Conservation (phyloP, 352 stramenopile species). For the Peronospora farinosa region DNA sequence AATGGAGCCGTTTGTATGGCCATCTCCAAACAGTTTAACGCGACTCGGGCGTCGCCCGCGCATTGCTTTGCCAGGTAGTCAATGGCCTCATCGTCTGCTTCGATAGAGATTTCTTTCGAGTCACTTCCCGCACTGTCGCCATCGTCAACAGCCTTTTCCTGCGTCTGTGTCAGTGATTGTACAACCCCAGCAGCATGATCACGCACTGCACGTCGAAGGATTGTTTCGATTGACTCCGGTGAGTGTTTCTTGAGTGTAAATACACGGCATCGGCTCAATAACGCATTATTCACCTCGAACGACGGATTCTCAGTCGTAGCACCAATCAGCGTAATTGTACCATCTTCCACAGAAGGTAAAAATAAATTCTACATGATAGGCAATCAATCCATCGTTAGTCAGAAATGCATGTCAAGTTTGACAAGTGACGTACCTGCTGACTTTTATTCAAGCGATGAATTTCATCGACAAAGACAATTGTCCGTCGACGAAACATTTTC, state of each 20-base stretch:
- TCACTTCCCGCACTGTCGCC: conserved; percentile 2
- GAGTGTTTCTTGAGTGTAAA: too few species aligned
- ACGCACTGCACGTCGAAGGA: conserved; percentile 56
- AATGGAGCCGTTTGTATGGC: too few species aligned
- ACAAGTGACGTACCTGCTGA: conserved; percentile 38
- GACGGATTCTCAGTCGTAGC: conserved; percentile 86
- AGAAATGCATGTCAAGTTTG: not conserved
- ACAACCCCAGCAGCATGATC: conserved; percentile 30
- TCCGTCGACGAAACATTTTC: conserved; percentile 54
- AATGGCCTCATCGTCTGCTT: conserved; percentile 52
- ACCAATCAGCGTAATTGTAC: conserved; percentile 83
- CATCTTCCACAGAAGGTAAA: too few species aligned
- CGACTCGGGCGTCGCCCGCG: conserved; percentile 71
- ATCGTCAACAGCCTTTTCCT: conserved; percentile 9
- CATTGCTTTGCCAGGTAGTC: conserved; percentile 65
- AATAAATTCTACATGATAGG: too few species aligned
- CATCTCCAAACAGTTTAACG: conserved; percentile 82
- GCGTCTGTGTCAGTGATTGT: conserved; percentile 20
- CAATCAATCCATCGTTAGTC: conserved; percentile 1
- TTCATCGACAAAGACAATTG: conserved; percentile 83
- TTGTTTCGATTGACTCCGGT: conserved; percentile 48
- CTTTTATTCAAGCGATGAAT: conserved; percentile 88
- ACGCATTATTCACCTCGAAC: too few species aligned
- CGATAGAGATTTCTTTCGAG: conserved; percentile 14
- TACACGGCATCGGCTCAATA: conserved; percentile 73